Evolutionary conservation across 2,329 filamentous ascomycete genomes (phyloP).

Genomic region (Sordariomycetes sp.): DNA sequence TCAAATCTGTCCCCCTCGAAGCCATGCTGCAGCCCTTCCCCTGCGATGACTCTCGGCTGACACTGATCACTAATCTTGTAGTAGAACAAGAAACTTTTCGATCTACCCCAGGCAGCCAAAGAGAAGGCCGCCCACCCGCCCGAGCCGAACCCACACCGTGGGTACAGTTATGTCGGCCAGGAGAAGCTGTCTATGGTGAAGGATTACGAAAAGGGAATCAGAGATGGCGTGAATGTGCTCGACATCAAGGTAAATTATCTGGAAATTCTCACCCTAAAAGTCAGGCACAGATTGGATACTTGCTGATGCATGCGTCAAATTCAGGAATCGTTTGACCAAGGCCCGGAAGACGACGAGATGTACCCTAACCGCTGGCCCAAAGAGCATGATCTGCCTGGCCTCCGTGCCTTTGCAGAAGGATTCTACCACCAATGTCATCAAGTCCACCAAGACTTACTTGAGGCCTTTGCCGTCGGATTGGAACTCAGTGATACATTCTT

Average conservation of each 20-base stretch:
- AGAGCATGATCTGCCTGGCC: background rate
- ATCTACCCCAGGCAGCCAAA: constrained; percentile 16
- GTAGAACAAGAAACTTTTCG: constrained; percentile 17
- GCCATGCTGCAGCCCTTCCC: too few species aligned
- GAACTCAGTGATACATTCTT: background rate
- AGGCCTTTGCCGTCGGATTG: constrained; percentile 2
- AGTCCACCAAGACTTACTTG: constrained; percentile 2
- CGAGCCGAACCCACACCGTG: constrained; percentile 21
- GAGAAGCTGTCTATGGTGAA: constrained; percentile 23
- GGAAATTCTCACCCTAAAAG: background rate
- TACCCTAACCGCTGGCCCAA: background rate
- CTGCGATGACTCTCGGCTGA: too few species aligned
- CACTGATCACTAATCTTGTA: too few species aligned
- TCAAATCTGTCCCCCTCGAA: background rate
- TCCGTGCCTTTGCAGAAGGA: background rate
- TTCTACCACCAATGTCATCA: constrained; percentile 3
- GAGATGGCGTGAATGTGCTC: constrained; percentile 48
- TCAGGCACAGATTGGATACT: background rate
- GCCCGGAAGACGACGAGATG: background rate
- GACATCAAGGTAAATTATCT: constrained; percentile 13
- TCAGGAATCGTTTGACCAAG: constrained; percentile 1
- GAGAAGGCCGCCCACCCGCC: constrained; percentile 16
- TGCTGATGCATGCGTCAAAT: too few species aligned
- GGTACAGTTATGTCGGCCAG: constrained; percentile 20
- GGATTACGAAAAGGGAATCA: constrained; percentile 20